Percentiles rank a stretch among this genome's conserved stretches.
phyloP scores from a whole-genome alignment of 2,329 filamentous ascomycete genomes.

The Ascochyta viciae-villosae region DNA sequence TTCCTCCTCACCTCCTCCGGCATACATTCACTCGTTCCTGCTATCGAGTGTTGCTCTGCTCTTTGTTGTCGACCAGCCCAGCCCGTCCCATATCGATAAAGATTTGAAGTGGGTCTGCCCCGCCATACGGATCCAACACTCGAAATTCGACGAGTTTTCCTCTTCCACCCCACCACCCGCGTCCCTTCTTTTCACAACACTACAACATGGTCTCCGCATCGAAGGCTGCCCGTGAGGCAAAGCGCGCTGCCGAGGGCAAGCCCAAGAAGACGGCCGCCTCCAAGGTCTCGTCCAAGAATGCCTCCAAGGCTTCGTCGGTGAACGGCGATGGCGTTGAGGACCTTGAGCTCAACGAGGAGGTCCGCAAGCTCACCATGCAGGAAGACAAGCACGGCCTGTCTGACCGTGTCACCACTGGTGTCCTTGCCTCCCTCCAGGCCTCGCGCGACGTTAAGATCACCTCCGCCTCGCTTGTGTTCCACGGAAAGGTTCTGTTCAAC shows the following conservation, averaged over 20 bases:
- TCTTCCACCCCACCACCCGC: constrained; percentile 27
- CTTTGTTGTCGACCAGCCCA: constrained; percentile 10
- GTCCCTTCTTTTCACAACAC: constrained; percentile 22
- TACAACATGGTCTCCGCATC: constrained; percentile 70
- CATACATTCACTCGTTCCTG: constrained; percentile 18
- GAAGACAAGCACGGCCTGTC: constrained; percentile 96
- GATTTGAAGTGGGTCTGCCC: constrained; percentile 16
- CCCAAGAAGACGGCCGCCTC: constrained; percentile 79
- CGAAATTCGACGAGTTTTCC: constrained; percentile 25
- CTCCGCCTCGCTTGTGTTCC: constrained; percentile 92
- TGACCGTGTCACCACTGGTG: constrained; percentile 97
- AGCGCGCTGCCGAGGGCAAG: constrained; percentile 71
- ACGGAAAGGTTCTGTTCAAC: constrained; percentile 93
- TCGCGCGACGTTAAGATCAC: constrained; percentile 98
- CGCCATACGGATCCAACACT: constrained; percentile 14
- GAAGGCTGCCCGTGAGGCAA: constrained; percentile 72
- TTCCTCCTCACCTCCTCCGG: constrained; percentile 14
- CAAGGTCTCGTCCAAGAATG: constrained; percentile 69
- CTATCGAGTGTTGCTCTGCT: constrained; percentile 20
- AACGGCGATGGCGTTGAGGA: constrained; percentile 78
- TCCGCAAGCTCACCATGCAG: constrained; percentile 88
- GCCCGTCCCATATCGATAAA: constrained; percentile 28
- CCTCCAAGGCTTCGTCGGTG: constrained; percentile 69
- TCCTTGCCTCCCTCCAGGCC: constrained; percentile 81
- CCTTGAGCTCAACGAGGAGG: constrained; percentile 72